These are phyloP conservation scores for Leucosporidium creatinivorum DNA, from an alignment of 768 basidiomycete genomes.

Conservation along the genomic window DNA sequence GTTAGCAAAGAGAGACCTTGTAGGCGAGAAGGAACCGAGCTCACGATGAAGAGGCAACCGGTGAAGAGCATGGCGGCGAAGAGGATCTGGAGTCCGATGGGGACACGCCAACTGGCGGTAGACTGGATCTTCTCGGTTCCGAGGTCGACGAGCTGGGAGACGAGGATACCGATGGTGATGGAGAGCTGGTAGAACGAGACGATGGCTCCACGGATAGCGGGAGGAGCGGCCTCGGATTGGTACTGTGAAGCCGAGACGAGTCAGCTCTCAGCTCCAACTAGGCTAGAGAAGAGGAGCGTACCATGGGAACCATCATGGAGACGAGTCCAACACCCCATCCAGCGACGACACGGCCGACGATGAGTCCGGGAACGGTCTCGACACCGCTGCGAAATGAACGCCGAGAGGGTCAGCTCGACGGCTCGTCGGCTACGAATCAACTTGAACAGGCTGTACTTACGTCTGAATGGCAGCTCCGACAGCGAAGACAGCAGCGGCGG, in stretches of 20 bases:
- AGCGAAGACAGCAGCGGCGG: slow-evolving; percentile 31
- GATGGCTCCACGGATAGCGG: slow-evolving; percentile 64
- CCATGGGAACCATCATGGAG: slow-evolving; percentile 48
- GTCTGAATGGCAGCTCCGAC: slow-evolving; percentile 4
- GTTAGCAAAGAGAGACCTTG: too few relatives aligned
- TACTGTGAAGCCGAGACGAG: slow-evolving; percentile 28
- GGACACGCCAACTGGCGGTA: slow-evolving; percentile 41
- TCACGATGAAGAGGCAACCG: neutral
- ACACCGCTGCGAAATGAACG: neutral
- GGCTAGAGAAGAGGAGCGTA: neutral
- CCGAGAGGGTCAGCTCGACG: neutral
- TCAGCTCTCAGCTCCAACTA: too few relatives aligned
- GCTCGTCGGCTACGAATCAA: neutral
- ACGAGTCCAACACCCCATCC: slow-evolving; percentile 72
- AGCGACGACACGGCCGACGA: slow-evolving; percentile 62
- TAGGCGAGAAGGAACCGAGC: neutral
- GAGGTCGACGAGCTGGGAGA: neutral
- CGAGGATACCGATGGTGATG: slow-evolving; percentile 43
- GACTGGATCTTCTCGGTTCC: neutral
- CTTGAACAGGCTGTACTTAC: neutral
- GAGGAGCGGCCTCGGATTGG: slow-evolving; percentile 58
- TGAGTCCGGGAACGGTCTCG: slow-evolving; percentile 51
- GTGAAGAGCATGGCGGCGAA: slow-evolving; percentile 52
- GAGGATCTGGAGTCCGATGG: slow-evolving; percentile 58
- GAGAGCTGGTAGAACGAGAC: slow-evolving; percentile 51